A percentile compares a stretch with the other conserved stretches of the same genome.
Conservation (phyloP, 345 rosid species). For the Noccaea caerulescens region DNA sequence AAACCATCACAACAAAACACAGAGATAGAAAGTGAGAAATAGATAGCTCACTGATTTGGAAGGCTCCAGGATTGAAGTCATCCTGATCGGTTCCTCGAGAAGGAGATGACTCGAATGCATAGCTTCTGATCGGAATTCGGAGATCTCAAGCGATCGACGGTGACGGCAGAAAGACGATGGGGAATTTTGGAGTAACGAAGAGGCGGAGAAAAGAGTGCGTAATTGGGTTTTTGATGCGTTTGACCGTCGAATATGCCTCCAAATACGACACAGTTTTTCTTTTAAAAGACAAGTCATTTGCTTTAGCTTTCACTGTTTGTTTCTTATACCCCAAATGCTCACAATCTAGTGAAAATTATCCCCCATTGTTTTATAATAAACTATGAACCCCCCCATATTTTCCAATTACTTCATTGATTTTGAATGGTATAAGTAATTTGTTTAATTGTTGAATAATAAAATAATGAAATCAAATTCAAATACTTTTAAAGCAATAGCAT, state of each 20-base stretch:
- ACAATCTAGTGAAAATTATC: neutral
- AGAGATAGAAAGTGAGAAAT: neutral
- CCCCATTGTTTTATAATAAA: neutral
- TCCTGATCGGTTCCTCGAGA: slow-evolving; percentile 96
- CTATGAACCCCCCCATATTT: neutral
- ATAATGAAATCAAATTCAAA: neutral
- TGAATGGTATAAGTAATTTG: neutral
- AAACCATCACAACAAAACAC: slow-evolving; percentile 5
- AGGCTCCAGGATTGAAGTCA: slow-evolving; percentile 94
- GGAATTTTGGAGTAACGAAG: slow-evolving; percentile 21
- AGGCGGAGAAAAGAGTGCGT: slow-evolving; percentile 27
- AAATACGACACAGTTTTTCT: slow-evolving; percentile 7
- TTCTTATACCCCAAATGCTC: neutral
- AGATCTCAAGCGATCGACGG: slow-evolving; percentile 27
- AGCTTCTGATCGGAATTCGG: slow-evolving; percentile 24
- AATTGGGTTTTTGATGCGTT: slow-evolving; percentile 31
- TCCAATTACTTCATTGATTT: neutral
- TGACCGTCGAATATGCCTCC: slow-evolving; percentile 39
- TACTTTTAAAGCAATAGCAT: neutral
- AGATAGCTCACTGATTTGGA: slow-evolving; percentile 69
- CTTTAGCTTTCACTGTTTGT: neutral
- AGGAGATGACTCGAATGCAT: slow-evolving; percentile 96
- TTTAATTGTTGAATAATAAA: neutral
- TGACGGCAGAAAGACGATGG: slow-evolving; percentile 8
- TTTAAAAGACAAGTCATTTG: neutral